phyloP scores from a whole-genome alignment of 169 alveolate genomes.

The Plasmodium relictum region DNA sequence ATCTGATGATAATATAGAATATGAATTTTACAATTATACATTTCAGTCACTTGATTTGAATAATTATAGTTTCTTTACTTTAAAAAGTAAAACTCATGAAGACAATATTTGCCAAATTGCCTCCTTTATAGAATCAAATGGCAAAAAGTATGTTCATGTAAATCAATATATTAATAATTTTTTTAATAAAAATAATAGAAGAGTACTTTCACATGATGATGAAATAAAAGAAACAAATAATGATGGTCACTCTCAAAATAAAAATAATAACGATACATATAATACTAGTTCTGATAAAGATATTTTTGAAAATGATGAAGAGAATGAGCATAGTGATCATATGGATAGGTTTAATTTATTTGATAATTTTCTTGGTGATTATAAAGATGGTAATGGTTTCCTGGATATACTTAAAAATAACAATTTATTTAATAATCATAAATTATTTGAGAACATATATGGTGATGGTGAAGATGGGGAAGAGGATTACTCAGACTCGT shows the following conservation, averaged over 20 bases:
- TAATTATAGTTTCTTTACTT: slow-evolving; percentile 45
- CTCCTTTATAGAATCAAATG: slow-evolving; percentile 59
- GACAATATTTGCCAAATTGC: slow-evolving; percentile 62
- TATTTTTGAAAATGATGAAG: neutral
- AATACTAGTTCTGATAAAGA: neutral
- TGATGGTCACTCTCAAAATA: neutral
- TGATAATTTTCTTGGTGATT: slow-evolving; percentile 52
- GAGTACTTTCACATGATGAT: slow-evolving; percentile 35
- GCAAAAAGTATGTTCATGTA: slow-evolving; percentile 58
- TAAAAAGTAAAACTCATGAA: slow-evolving; percentile 56
- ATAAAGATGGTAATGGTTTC: slow-evolving; percentile 26
- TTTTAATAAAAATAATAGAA: slow-evolving; percentile 50
- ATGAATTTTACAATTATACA: slow-evolving; percentile 73
- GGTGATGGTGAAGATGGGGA: slow-evolving; percentile 32
- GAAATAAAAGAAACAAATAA: neutral
- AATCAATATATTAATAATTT: slow-evolving; percentile 41
- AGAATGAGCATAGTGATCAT: slow-evolving; percentile 4
- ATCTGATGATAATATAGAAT: slow-evolving; percentile 62
- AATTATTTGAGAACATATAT: slow-evolving; percentile 47
- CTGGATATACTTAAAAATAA: slow-evolving; percentile 64
- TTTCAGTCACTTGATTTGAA: slow-evolving; percentile 49
- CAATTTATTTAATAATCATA: slow-evolving; percentile 19
- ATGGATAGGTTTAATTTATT: slow-evolving; percentile 40
- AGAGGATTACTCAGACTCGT: slow-evolving; percentile 9
- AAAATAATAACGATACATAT: neutral